Evolutionary conservation across 805 yeast genomes (phyloP).

Genomic region (Spathaspora arborariae): DNA sequence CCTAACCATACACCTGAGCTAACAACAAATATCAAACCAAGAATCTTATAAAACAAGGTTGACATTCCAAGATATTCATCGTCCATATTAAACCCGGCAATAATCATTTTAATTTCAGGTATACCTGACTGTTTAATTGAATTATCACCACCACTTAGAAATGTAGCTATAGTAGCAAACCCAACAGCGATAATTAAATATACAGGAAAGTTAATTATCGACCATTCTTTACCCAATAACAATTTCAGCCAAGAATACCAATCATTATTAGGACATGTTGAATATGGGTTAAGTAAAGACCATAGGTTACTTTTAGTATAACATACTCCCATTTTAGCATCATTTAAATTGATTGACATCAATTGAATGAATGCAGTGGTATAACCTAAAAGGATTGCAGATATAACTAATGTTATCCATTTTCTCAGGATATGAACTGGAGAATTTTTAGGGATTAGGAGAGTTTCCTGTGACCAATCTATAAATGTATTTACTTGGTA

Average conservation of each 20-base stretch:
- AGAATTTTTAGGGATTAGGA: conserved; percentile 11
- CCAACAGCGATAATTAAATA: conserved; percentile 24
- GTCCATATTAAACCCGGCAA: conserved; percentile 58
- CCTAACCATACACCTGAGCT: conserved; percentile 83
- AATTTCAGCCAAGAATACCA: conserved; percentile 38
- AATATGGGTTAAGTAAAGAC: conserved; percentile 40
- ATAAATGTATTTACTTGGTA: conserved; percentile 43
- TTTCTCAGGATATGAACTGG: conserved; percentile 20
- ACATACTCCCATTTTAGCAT: conserved; percentile 52
- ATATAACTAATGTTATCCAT: conserved; percentile 47
- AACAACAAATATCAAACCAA: conserved; percentile 60
- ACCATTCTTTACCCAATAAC: conserved; percentile 15
- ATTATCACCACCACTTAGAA: conserved; percentile 23
- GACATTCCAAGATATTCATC: conserved; percentile 47
- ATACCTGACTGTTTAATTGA: conserved; percentile 55
- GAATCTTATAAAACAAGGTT: conserved; percentile 52
- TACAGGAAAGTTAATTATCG: conserved; percentile 30
- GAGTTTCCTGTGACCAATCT: conserved; percentile 51
- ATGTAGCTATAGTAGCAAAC: conserved; percentile 21
- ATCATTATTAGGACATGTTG: conserved; percentile 38
- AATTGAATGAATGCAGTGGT: conserved; percentile 48
- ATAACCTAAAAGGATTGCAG: conserved; percentile 47
- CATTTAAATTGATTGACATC: conserved; percentile 47
- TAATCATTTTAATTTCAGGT: conserved; percentile 64
- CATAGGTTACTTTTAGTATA: conserved; percentile 30